Conservation (phyloP, 192 early-diverging fungal species). For the Anaeromyces robustus region DNA sequence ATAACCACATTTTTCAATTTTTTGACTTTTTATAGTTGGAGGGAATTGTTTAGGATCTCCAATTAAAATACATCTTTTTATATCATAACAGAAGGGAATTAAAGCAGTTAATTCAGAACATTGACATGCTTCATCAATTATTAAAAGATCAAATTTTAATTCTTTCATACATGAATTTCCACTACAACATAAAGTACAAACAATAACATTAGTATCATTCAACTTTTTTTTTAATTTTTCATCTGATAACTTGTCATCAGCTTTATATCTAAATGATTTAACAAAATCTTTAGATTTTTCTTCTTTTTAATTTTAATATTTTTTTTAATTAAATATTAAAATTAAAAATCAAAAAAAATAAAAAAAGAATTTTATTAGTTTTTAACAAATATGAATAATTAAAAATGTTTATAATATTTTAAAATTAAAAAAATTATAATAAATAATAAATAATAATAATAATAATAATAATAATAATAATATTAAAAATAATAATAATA, state of each 20-base stretch:
- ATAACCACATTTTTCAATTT: constrained; percentile 50
- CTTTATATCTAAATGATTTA: constrained; percentile 53
- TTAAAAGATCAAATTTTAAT: constrained; percentile 48
- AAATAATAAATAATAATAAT: constrained; percentile 6
- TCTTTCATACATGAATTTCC: constrained; percentile 64
- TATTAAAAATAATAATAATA: too few species aligned
- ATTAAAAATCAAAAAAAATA: too few species aligned
- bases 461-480: too few species aligned
- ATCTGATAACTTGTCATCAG: constrained; percentile 35
- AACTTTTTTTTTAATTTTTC: constrained; percentile 42
- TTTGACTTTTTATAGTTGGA: constrained; percentile 64
- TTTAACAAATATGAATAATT: too few species aligned
- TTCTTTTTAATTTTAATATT: constrained; percentile 31
- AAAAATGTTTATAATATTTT: too few species aligned
- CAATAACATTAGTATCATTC: constrained; percentile 58
- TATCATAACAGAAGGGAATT: constrained; percentile 74
- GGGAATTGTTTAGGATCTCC: constrained; percentile 92
- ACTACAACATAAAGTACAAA: constrained; percentile 69
- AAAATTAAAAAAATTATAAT: too few species aligned
- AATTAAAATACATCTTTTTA: constrained; percentile 66
- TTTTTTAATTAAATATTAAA: constrained; percentile 12
- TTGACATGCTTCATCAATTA: constrained; percentile 95
- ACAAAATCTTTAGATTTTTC: constrained; percentile 65
- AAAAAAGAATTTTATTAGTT: too few species aligned
- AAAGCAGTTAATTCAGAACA: constrained; percentile 68